Evolutionary conservation across 805 yeast genomes (phyloP).

Genomic region (Candida ascalaphidarum): DNA sequence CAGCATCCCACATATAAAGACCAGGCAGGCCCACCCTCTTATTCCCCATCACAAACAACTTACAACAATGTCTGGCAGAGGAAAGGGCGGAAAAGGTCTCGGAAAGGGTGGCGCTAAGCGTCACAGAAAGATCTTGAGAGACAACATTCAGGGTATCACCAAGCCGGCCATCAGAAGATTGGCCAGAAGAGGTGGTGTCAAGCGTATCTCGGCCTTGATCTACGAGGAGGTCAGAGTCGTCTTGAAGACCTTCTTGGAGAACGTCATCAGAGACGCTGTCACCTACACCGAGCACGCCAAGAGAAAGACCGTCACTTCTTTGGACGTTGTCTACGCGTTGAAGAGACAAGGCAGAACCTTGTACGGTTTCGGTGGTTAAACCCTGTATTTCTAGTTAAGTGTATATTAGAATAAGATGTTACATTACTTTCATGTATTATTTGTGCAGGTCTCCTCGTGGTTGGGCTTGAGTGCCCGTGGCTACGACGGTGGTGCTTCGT

Average conservation of each 20-base stretch:
- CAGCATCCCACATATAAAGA: background rate
- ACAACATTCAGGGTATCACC: constrained; percentile 99
- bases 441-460: too few species aligned
- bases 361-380: constrained; percentile 98
- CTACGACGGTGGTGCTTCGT: too few species aligned
- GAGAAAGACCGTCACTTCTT: constrained; percentile 99
- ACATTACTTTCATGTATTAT: background rate
- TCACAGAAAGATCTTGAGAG: constrained; percentile 99
- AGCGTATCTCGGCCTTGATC: constrained; percentile 98
- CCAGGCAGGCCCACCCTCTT: background rate
- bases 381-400: constrained; percentile 13
- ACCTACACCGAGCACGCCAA: constrained; percentile 99
- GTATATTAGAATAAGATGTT: constrained; percentile 10
- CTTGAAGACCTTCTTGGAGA: constrained; percentile 89
- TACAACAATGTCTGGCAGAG: constrained; percentile 90
- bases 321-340: constrained; percentile 97
- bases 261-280: constrained; percentile 98
- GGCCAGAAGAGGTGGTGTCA: constrained; percentile 99
- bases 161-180: constrained; percentile 99
- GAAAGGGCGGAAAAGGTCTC: constrained; percentile 99
- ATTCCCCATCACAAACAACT: constrained; percentile 4
- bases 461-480: too few species aligned
- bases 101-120: constrained; percentile 99
- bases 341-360: constrained; percentile 99
- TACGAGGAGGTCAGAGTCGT: constrained; percentile 99